A percentile compares a stretch with the other conserved stretches of the same genome.
These are phyloP conservation scores for Chlorella sorokiniana DNA, from an alignment of 139 green algal species.

Conservation along the genomic window DNA sequence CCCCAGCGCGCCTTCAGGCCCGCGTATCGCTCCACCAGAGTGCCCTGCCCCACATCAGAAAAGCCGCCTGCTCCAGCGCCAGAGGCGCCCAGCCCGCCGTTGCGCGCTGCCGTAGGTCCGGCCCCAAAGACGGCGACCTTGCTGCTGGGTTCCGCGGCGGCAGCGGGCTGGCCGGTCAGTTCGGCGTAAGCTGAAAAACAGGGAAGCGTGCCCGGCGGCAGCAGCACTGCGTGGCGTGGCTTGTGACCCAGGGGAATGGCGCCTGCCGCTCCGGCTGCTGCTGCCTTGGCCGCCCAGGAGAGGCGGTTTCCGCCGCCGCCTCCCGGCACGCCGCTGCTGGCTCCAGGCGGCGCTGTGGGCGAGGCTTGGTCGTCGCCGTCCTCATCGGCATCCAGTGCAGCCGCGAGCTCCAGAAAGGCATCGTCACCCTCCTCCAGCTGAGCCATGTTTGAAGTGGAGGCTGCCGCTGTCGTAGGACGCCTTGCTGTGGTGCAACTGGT, in stretches of 20 bases:
- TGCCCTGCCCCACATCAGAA: constrained; percentile 37
- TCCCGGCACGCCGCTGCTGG: neutral
- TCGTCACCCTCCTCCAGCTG: constrained; percentile 13
- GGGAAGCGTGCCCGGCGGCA: constrained; percentile 6
- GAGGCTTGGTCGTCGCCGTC: neutral
- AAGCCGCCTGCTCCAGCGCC: constrained; percentile 11
- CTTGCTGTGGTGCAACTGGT: no score
- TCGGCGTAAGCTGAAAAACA: no score
- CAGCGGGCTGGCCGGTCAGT: neutral
- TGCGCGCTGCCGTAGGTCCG: constrained; percentile 2
- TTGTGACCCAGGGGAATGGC: constrained; percentile 6
- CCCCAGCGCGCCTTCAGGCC: constrained; percentile 26
- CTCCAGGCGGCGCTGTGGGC: neutral
- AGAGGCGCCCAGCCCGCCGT: neutral
- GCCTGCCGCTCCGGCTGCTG: neutral
- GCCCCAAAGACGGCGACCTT: neutral
- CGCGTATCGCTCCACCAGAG: constrained; percentile 20
- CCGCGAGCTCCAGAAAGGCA: constrained; percentile 2
- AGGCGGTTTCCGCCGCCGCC: neutral
- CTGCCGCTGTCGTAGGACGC: neutral
- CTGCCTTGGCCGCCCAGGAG: constrained; percentile 10
- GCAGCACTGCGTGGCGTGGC: constrained; percentile 11
- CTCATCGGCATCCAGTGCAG: neutral
- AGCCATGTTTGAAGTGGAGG: no score
- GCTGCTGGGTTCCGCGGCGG: neutral